These are phyloP conservation scores for Clausena lansium DNA, from an alignment of 345 rosid genomes.

Conservation along the genomic window DNA sequence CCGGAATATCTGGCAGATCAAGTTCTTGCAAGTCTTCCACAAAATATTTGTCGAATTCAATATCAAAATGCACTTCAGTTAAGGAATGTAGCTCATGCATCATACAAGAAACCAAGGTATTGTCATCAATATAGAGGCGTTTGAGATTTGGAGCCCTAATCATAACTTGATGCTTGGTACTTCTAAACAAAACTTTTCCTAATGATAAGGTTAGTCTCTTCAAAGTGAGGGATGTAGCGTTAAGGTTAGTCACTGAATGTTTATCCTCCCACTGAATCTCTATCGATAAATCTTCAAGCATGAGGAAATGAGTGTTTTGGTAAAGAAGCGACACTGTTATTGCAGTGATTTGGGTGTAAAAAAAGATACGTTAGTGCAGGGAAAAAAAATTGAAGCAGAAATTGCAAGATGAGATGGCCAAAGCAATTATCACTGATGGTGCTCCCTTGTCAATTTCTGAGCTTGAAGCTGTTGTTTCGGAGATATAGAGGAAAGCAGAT, in stretches of 20 bases:
- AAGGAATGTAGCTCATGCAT: neutral
- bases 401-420: slow-evolving; percentile 55
- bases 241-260: neutral
- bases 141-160: neutral
- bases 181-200: neutral
- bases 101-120: neutral
- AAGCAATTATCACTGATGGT: slow-evolving; percentile 46
- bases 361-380: slow-evolving; percentile 31
- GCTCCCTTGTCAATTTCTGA: slow-evolving; percentile 46
- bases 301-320: neutral
- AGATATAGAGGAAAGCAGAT: slow-evolving; percentile 48
- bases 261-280: neutral
- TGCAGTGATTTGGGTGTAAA: neutral
- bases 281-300: slow-evolving; percentile 9
- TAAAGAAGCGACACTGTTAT: slow-evolving; percentile 3
- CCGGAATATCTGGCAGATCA: neutral
- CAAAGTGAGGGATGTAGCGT: neutral
- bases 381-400: slow-evolving; percentile 57
- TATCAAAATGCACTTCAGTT: neutral
- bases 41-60: no score
- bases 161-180: neutral
- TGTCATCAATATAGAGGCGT: neutral
- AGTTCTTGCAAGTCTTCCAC: no score
- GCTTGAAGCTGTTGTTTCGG: slow-evolving; percentile 42
- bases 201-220: neutral